Base-by-base conservation (phyloP, 2,329 filamentous ascomycete species). In the Neocatenulostroma microsporum region DNA sequence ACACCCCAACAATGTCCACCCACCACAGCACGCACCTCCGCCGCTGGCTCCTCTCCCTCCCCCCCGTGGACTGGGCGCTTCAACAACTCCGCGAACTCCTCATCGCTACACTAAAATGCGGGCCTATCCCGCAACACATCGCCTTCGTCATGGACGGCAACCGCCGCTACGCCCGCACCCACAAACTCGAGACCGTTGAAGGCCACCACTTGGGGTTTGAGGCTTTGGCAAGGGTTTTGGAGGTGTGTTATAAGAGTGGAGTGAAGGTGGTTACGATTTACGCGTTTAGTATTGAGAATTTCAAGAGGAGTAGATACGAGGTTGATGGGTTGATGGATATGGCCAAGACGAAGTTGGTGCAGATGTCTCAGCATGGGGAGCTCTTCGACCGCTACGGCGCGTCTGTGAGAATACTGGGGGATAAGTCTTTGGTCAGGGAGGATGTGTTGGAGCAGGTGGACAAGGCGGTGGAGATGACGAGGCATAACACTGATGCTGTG, bases 141-240 rank as follows among this genome's bases (percentile, higher is more conserved):
- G 91, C 91, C n/a, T 98, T 98, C 57, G 89, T 95, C 51, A 98
- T 98, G 91, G 91, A 98, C 60, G 91, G 91, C 38, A 98, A 98
- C 64, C 72, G 91, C 54, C 82, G 91, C 30, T 98, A 93, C 67
- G 91, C 91, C 11, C 76, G 84, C 44, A 83, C 74, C 45, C 86
- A 91, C 65, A 80, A 89, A 47, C 94, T 98, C 59, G 91, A 98
- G 68, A 94, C 88, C 0, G 80, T 96, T 21, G 89, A 98, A 63
- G 91, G 91, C 17, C 91, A 98, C 60, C 88, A 94, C 58, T 68
- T 94, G 51, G 91, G 91, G 2, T 98, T 96, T 53, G 91, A 98
- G 66, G 88, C 91, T 20, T 70, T 98, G 43, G 91, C 89, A 33
- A 79, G 82, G 82, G 86, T 96, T 36, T 79, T 98, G 41, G 91